Conservation (phyloP, 148 eudicot genomes). For the Camellia granthamiana region DNA sequence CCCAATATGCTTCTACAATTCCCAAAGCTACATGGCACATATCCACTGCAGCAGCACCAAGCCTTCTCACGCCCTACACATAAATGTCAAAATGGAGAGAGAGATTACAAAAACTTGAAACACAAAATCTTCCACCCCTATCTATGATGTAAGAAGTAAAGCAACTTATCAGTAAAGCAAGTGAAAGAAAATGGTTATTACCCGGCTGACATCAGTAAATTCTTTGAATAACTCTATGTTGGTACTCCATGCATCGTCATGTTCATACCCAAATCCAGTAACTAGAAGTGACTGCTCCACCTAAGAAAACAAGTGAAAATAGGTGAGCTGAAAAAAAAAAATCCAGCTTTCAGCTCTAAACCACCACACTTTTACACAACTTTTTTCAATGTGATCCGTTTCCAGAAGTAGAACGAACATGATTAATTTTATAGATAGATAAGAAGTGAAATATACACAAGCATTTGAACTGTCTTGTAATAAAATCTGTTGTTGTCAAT, state of each 20-base stretch:
- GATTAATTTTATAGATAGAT: background rate
- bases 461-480: background rate
- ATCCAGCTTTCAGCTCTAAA: background rate
- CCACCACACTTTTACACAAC: background rate
- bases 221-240: constrained; percentile 88
- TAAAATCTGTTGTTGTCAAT: background rate
- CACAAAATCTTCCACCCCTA: constrained; percentile 12
- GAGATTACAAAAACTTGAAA: constrained; percentile 3
- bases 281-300: constrained; percentile 91
- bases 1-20: constrained; percentile 93
- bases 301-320: constrained; percentile 29
- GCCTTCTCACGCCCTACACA: constrained; percentile 92
- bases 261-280: constrained; percentile 98
- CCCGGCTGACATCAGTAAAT: constrained; percentile 95
- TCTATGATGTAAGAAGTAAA: background rate
- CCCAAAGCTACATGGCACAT: constrained; percentile 99
- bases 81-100: constrained; percentile 4
- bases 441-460: background rate
- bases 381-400: background rate
- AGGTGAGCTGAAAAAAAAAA: constrained; percentile 3
- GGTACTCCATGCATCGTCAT: constrained; percentile 95
- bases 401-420: constrained; percentile 3
- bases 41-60: constrained; percentile 98
- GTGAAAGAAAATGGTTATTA: constrained; percentile 21
- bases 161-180: background rate